A percentile compares a stretch with the other conserved stretches of the same genome.
Evolutionary conservation across 202 grass and related monocot genomes (phyloP).

Genomic region (Brachypodium distachyon): DNA sequence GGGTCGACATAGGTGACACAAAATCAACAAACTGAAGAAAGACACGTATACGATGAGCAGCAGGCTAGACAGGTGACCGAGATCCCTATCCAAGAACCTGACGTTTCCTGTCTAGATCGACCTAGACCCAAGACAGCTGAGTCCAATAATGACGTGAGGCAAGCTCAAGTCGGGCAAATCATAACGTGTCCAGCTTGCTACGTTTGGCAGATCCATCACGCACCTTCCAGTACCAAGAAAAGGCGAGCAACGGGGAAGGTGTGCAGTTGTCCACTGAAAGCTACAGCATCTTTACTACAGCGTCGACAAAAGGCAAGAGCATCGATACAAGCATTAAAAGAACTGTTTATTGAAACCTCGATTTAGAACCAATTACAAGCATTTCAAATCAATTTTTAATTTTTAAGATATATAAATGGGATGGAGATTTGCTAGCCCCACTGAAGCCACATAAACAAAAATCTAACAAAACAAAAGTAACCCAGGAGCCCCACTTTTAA

Average conservation of each 20-base stretch:
- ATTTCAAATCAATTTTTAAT: neutral
- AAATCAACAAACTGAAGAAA: neutral
- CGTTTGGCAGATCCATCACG: constrained; percentile 33
- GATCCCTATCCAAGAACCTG: constrained; percentile 13
- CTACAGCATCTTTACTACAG: constrained; percentile 14
- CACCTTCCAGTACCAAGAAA: constrained; percentile 13
- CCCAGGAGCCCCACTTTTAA: constrained; percentile 9
- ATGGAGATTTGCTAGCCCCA: constrained; percentile 15
- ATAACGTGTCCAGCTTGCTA: neutral
- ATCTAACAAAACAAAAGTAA: neutral
- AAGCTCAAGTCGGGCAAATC: constrained; percentile 20
- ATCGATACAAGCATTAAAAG: constrained; percentile 22
- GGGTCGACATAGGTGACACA: neutral
- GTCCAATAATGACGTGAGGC: neutral
- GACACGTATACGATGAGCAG: neutral
- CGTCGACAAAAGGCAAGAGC: constrained; percentile 14
- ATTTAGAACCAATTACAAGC: neutral
- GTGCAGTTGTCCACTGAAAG: constrained; percentile 16
- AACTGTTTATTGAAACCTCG: neutral
- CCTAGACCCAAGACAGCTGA: constrained; percentile 6
- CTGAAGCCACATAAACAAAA: constrained; percentile 23
- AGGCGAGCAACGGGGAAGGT: neutral
- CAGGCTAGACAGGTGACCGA: neutral
- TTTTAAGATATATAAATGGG: constrained; percentile 4
- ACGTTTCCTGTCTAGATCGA: constrained; percentile 26